Evolutionary conservation across 1,284 basidiomycete genomes (phyloP).

Genomic region (Ganoderma lingzhi): DNA sequence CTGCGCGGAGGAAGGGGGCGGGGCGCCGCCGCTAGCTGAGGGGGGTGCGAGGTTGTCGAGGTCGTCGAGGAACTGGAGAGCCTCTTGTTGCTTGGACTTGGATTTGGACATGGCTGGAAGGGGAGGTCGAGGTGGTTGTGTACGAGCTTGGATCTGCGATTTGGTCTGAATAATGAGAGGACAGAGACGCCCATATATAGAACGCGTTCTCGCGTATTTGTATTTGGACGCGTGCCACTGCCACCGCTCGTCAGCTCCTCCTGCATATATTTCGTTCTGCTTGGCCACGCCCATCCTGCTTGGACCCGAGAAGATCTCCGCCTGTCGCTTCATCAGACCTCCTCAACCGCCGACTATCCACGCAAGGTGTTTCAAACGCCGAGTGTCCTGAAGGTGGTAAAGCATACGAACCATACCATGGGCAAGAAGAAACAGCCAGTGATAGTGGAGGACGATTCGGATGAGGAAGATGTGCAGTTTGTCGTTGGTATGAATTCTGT

Average conservation of each 20-base stretch:
- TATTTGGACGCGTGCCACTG: neutral
- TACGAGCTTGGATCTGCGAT: neutral
- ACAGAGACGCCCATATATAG: conserved; percentile 9
- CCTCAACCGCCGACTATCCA: neutral
- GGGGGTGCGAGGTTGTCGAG: conserved; percentile 77
- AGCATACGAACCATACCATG: neutral
- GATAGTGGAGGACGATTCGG: neutral
- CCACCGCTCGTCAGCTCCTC: neutral
- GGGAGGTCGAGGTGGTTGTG: conserved; percentile 1
- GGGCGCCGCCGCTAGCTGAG: conserved; percentile 32
- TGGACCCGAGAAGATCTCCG: too few relatives aligned
- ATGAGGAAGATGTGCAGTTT: neutral
- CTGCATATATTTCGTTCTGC: conserved; percentile 5
- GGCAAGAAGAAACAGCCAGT: conserved; percentile 3
- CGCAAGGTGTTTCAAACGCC: neutral
- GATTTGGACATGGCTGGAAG: conserved; percentile 51
- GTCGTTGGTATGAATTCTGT: conserved; percentile 1
- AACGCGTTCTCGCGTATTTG: neutral
- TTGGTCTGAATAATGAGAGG: neutral
- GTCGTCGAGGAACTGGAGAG: conserved; percentile 89
- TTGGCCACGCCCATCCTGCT: neutral
- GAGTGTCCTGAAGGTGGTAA: neutral
- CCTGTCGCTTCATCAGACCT: neutral
- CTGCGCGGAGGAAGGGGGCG: conserved; percentile 29
- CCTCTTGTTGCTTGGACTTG: conserved; percentile 90